Percentiles rank a stretch among this genome's conserved stretches.
Evolutionary conservation across 1,284 basidiomycete genomes (phyloP).

Genomic region (Phylloporus sp.): DNA sequence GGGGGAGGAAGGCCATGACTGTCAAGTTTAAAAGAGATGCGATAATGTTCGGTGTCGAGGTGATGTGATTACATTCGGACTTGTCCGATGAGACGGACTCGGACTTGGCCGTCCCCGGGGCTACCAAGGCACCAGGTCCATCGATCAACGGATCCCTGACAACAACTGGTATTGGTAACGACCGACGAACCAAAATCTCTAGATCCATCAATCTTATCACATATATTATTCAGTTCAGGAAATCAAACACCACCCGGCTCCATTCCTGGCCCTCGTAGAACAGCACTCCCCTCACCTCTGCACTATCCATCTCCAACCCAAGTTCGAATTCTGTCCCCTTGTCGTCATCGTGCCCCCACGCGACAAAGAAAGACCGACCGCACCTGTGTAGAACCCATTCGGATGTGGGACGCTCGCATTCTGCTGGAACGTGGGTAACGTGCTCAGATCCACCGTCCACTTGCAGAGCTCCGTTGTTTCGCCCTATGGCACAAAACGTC

Average conservation of each 20-base stretch:
- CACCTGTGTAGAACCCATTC: conserved; percentile 80
- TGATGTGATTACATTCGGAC: conserved; percentile 3
- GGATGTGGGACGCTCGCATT: conserved; percentile 56
- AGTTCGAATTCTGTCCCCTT: conserved; percentile 70
- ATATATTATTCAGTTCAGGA: conserved; percentile 39
- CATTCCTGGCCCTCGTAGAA: conserved; percentile 74
- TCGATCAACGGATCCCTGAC: conserved; percentile 10
- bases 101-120: conserved; percentile 5
- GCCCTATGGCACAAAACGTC: conserved; percentile 45
- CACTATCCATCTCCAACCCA: conserved; percentile 79
- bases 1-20: not conserved
- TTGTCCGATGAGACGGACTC: conserved; percentile 8
- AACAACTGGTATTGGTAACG: not conserved
- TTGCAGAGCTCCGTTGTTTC: conserved; percentile 78
- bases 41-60: not conserved
- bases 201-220: conserved; percentile 9
- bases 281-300: conserved; percentile 79
- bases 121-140: conserved; percentile 8
- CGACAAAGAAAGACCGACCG: not conserved
- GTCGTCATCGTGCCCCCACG: not conserved
- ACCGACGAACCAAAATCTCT: conserved; percentile 5
- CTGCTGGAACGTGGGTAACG: conserved; percentile 75
- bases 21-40: not conserved
- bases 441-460: conserved; percentile 82
- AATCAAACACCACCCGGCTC: conserved; percentile 70